Base-by-base conservation (phyloP, 2,329 filamentous ascomycete genomes). In the Clarireedia monteithiana region DNA sequence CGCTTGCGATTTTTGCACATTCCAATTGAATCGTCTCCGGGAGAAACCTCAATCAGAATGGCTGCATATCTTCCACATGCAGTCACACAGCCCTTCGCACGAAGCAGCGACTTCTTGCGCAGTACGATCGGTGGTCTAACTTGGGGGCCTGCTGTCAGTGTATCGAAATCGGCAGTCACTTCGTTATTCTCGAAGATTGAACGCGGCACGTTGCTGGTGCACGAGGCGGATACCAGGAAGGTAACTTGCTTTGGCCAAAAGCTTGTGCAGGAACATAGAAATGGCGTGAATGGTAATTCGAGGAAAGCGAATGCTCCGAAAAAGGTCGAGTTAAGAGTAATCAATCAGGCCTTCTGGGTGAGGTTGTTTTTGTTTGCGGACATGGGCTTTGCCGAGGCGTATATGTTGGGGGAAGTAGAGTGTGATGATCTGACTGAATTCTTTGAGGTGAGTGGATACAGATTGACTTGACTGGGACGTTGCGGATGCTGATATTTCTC, bases 381-480 rank as follows among this genome's bases (percentile, higher is more conserved):
- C 68, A 88, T 89, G 84, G 86, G 86, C 2, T 88, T 89, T 60
- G 81, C 65, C 6, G 67, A 69, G 49, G 80, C 83, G 27, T 89
- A 86, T 65, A 89, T 89, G 84, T 74, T 89, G 15, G 83, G 82
- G 46, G 85, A 89, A 67, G 76, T 88, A 27, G 79, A 82, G 51
- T 88, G 85, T 58, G 72, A 78, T 10, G 80, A 89, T 66, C 67
- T 90, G 62, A 84, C 83, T 1, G 76, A 77, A 2, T 88, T 89
- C 66, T 89, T 90, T 68, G 78, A 81, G 67, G 81, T 84, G 66
- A 27, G 23, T 1, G 7, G 7, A 40, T 14, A 2, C 38, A 40
- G 17, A 4, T 0, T 15, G 23, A 9, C 10, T 20, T 23, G n/a
- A 20, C 2, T 15, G n/a, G 9, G 26, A 15, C 3, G 14, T 14